Conservation (phyloP, 176 grass and related monocot species). For the Tillandsia fasciculata region DNA sequence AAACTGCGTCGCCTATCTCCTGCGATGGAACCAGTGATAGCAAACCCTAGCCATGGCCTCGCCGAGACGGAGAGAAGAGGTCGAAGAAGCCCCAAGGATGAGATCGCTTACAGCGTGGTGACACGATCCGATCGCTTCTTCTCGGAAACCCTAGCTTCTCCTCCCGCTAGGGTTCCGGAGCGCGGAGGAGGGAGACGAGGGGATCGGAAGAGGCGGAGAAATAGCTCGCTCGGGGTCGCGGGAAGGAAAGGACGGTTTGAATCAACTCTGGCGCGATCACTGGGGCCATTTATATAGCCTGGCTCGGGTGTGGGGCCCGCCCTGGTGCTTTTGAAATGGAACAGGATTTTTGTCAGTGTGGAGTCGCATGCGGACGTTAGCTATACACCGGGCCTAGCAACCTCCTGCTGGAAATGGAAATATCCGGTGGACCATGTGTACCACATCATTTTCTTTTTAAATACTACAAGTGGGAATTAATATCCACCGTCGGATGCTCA, state of each 20-base stretch:
- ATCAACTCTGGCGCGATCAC: neutral
- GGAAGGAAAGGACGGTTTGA: neutral
- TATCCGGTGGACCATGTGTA: too few relatives aligned
- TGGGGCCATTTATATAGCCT: neutral
- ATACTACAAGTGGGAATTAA: too few relatives aligned
- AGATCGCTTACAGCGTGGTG: slow-evolving; percentile 7
- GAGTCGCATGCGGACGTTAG: too few relatives aligned
- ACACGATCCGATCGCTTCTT: neutral
- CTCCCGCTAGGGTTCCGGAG: neutral
- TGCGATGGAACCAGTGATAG: neutral
- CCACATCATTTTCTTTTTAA: too few relatives aligned
- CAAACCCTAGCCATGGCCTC: neutral
- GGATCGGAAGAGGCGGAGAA: too few relatives aligned
- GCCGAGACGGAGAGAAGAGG: neutral
- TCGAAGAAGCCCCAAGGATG: neutral
- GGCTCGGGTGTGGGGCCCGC: neutral
- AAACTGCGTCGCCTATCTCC: slow-evolving; percentile 9
- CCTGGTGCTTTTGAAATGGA: too few relatives aligned
- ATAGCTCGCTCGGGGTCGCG: neutral
- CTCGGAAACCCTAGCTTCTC: neutral
- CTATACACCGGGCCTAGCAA: too few relatives aligned
- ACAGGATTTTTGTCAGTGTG: too few relatives aligned
- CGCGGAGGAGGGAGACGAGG: neutral
- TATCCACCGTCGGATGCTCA: too few relatives aligned
- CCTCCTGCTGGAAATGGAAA: too few relatives aligned